Evolutionary conservation across 2,329 filamentous ascomycete species (phyloP).

Genomic region (Aspergillus quadrilineatus): DNA sequence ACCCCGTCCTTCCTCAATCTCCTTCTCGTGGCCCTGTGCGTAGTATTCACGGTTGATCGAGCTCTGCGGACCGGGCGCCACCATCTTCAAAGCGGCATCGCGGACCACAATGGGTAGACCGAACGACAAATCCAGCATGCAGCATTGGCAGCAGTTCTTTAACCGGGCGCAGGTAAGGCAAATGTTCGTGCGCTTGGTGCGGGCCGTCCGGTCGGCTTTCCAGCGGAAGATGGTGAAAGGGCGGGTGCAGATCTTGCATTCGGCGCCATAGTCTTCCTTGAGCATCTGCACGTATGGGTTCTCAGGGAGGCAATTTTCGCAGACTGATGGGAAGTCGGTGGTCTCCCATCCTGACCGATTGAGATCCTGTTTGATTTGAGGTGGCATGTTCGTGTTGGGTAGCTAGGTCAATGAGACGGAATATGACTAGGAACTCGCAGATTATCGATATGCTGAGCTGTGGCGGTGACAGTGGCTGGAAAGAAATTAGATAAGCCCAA

Average conservation of each 20-base stretch:
- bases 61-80: conserved; percentile 87
- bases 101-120: conserved; percentile 91
- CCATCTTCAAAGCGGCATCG: conserved; percentile 96
- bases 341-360: conserved; percentile 96
- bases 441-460: not conserved
- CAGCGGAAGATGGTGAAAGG: conserved; percentile 95
- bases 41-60: conserved; percentile 97
- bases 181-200: conserved; percentile 91
- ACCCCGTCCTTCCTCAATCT: conserved; percentile 86
- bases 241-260: conserved; percentile 85
- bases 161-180: conserved; percentile 94
- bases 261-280: conserved; percentile 90
- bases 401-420: not conserved
- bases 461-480: not conserved
- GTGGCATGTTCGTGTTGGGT: conserved; percentile 53
- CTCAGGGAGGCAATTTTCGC: conserved; percentile 89
- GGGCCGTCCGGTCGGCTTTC: conserved; percentile 87
- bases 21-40: conserved; percentile 93
- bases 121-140: conserved; percentile 96
- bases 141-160: conserved; percentile 98
- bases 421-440: not conserved
- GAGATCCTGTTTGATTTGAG: conserved; percentile 93
- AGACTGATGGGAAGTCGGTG: conserved; percentile 52
- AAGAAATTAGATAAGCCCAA: not conserved
- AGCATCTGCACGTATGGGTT: conserved; percentile 99